Conservation (phyloP, 352 stramenopile species). For the Pythium myriotylum region DNA sequence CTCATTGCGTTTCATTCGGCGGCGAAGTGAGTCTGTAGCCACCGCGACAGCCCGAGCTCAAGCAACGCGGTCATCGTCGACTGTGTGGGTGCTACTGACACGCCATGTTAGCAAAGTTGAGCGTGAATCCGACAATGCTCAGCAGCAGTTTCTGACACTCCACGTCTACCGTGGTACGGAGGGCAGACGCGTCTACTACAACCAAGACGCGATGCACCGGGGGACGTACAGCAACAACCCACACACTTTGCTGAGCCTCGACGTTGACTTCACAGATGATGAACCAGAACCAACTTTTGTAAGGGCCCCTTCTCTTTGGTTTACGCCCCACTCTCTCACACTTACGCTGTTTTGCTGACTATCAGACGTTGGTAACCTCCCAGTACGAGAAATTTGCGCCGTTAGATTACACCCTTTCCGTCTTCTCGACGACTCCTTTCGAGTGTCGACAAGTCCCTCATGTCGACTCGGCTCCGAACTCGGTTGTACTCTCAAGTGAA, state of each 20-base stretch:
- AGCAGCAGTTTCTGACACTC: slow-evolving; percentile 87
- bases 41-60: slow-evolving; percentile 4
- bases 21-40: slow-evolving; percentile 22
- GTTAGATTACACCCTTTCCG: slow-evolving; percentile 87
- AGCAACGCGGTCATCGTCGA: slow-evolving; percentile 36
- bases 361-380: slow-evolving; percentile 89
- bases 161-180: slow-evolving; percentile 84
- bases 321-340: neutral
- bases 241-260: slow-evolving; percentile 88
- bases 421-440: slow-evolving; percentile 86
- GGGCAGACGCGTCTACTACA: slow-evolving; percentile 83
- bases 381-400: slow-evolving; percentile 92
- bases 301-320: slow-evolving; percentile 6
- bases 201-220: slow-evolving; percentile 73
- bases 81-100: slow-evolving; percentile 93
- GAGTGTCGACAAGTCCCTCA: slow-evolving; percentile 56
- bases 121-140: slow-evolving; percentile 50
- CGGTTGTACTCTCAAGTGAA: slow-evolving; percentile 44
- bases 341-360: slow-evolving; percentile 23
- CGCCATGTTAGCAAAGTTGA: slow-evolving; percentile 89
- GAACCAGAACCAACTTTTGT: slow-evolving; percentile 60
- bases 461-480: slow-evolving; percentile 37
- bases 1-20: slow-evolving; percentile 74
- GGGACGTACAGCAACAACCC: slow-evolving; percentile 94
- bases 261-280: slow-evolving; percentile 60